Conservation (phyloP, 2,329 filamentous ascomycete genomes). For the Diaporthe ampelina region DNA sequence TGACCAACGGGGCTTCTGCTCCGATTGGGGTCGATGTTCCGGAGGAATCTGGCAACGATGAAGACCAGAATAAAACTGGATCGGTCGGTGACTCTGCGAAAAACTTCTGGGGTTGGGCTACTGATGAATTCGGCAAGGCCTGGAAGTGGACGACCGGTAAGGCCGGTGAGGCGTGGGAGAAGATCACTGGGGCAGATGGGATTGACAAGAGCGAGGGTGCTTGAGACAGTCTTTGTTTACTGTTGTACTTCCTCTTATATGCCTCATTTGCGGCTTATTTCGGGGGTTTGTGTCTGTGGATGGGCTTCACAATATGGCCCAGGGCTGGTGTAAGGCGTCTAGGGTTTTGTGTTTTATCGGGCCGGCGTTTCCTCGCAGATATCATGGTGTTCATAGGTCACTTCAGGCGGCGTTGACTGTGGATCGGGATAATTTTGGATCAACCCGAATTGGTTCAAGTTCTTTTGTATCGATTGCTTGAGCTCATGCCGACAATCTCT, state of each 20-base stretch:
- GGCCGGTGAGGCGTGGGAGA: conserved; percentile 61
- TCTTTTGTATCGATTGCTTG: not conserved
- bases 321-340: conserved; percentile 28
- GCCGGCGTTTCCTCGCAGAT: not conserved
- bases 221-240: not conserved
- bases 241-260: not conserved
- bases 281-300: not conserved
- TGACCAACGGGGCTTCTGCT: conserved; percentile 45
- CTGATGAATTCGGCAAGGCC: conserved; percentile 59
- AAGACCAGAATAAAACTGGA: conserved; percentile 48
- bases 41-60: conserved; percentile 41
- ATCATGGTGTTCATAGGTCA: not conserved
- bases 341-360: not conserved
- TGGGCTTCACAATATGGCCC: not conserved
- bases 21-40: conserved; percentile 45
- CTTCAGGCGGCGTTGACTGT: not conserved
- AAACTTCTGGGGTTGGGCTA: conserved; percentile 66
- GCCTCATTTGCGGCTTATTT: not conserved
- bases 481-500: no score
- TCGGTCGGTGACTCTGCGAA: conserved; percentile 50
- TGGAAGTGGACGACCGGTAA: conserved; percentile 66
- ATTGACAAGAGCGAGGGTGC: not conserved
- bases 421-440: not conserved
- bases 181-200: conserved; percentile 52
- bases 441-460: not conserved